Percentiles rank a stretch among this genome's conserved stretches.
Evolutionary conservation across 116 monocot genomes (phyloP).

Genomic region (Trichopus zeylanicus): DNA sequence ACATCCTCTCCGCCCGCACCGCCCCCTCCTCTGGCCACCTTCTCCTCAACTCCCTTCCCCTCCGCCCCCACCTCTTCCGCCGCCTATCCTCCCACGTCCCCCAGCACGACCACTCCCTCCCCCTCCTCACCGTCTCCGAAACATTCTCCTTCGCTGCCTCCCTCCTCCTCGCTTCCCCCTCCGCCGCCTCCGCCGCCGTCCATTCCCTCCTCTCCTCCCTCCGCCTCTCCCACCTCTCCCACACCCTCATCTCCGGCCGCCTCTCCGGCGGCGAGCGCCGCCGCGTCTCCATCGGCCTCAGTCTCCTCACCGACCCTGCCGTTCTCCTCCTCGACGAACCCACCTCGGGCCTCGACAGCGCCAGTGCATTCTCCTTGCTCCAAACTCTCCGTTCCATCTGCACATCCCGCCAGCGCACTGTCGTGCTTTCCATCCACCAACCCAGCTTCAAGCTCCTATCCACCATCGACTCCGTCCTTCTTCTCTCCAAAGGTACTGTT

Average conservation of each 20-base stretch:
- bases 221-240: conserved; percentile 56
- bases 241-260: conserved; percentile 48
- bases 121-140: conserved; percentile 80
- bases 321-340: conserved; percentile 93
- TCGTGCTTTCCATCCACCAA: conserved; percentile 84
- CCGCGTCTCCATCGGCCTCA: conserved; percentile 77
- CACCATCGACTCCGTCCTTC: conserved; percentile 64
- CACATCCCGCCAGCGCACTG: conserved; percentile 31
- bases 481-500: conserved; percentile 61
- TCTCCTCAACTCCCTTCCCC: conserved; percentile 61
- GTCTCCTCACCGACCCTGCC: conserved; percentile 61
- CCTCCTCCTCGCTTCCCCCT: conserved; percentile 44
- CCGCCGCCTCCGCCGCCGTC: conserved; percentile 13
- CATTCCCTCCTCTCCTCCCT: conserved; percentile 50
- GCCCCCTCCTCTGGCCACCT: conserved; percentile 62
- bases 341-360: conserved; percentile 88
- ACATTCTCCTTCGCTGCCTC: conserved; percentile 72
- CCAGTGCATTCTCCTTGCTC: conserved; percentile 56
- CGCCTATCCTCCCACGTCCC: conserved; percentile 76
- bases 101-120: conserved; percentile 59
- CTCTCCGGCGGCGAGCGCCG: conserved; percentile 97
- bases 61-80: conserved; percentile 59
- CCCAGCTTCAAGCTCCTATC: conserved; percentile 72
- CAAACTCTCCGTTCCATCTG: conserved; percentile 50
- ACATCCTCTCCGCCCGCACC: conserved; percentile 70